Evolutionary conservation across 257 asterid genomes (phyloP), one percentile per base, ranked within the genome.

Genomic region (Salvia splendens): DNA sequence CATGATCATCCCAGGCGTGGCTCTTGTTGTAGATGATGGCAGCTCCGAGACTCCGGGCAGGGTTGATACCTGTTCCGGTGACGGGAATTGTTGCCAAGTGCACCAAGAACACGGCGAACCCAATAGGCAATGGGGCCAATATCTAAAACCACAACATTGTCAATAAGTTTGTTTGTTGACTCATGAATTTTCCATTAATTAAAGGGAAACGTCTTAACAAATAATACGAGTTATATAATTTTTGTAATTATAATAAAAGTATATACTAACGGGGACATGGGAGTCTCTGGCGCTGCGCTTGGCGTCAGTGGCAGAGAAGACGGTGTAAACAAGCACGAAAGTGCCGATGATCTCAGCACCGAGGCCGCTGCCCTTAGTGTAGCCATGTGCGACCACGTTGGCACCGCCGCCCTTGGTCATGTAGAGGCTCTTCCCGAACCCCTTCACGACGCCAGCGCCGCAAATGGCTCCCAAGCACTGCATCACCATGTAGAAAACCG

Each of bases 271-370:
- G 5, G 85, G 82, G 30, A 80, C 85, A 40, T 77, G 85, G 11
- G 85, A 80, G 82, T 80, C 85, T 62, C 85, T 73, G 6, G 85
- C 85, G 73, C 67, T 77, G 46, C 85, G 79, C 53, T 80, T 80
- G 75, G 85, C 82, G 55, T 80, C 85, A 10, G 85, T 80, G 16
- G 85, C 85, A 0, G 85, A 80, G 80, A 80, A 80, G 35, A 32
- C 35, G 35, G 35, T n/a, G n/a, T n/a, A n/a, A n/a, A n/a, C n/a
- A n/a, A n/a, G 3, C 36, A 79, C 72, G 14, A 79, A 80, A 0
- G 84, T 80, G 0, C 84, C 81, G 17, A 80, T 35, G 24, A 80
- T 80, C 17, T 80, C 84, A 5, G 85, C 85, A 11, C 85, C 85
- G 42, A 77, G 85, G 43, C 85, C 85, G 32, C 52, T 59, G 5